A percentile compares a stretch with the other conserved stretches of the same genome.
phyloP scores from a whole-genome alignment of 495 filamentous ascomycete genomes.

The Hapsidospora chrysogenum region DNA sequence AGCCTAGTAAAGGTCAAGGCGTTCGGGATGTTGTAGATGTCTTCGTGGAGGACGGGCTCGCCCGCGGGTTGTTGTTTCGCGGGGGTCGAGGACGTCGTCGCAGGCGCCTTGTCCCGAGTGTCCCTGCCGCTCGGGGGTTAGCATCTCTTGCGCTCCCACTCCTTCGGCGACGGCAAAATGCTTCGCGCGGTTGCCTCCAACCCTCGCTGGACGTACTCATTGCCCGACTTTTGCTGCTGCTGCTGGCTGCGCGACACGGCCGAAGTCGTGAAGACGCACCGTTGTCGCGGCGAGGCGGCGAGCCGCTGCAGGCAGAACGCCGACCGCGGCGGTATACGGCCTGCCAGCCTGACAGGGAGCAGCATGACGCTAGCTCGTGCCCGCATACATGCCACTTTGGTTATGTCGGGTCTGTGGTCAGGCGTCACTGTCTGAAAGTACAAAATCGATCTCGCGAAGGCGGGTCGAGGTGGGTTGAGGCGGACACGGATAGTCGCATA shows the following conservation, averaged over 20 bases:
- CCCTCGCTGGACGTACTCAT: too few relatives aligned
- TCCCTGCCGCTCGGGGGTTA: too few relatives aligned
- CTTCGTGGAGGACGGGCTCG: slow-evolving; percentile 46
- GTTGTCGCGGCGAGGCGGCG: not conserved
- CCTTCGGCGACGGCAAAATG: not conserved
- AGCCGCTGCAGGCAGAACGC: not conserved
- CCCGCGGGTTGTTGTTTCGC: too few relatives aligned
- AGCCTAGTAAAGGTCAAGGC: slow-evolving; percentile 78
- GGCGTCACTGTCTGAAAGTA: too few relatives aligned
- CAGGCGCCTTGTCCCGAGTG: not conserved
- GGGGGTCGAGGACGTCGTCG: not conserved
- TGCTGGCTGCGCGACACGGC: not conserved
- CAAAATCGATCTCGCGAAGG: too few relatives aligned
- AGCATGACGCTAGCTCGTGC: not conserved
- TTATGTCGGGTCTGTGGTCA: too few relatives aligned
- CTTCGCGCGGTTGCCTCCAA: not conserved
- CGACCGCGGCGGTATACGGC: not conserved
- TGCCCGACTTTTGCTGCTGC: not conserved
- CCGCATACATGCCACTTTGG: too few relatives aligned
- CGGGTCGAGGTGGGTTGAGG: too few relatives aligned
- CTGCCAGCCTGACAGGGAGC: not conserved
- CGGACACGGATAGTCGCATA: too few relatives aligned
- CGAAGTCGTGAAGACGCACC: not conserved
- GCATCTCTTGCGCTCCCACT: too few relatives aligned
- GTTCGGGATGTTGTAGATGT: slow-evolving; percentile 93